Base-by-base conservation (phyloP, 2,329 filamentous ascomycete species). In the Pseudocercospora eumusae region DNA sequence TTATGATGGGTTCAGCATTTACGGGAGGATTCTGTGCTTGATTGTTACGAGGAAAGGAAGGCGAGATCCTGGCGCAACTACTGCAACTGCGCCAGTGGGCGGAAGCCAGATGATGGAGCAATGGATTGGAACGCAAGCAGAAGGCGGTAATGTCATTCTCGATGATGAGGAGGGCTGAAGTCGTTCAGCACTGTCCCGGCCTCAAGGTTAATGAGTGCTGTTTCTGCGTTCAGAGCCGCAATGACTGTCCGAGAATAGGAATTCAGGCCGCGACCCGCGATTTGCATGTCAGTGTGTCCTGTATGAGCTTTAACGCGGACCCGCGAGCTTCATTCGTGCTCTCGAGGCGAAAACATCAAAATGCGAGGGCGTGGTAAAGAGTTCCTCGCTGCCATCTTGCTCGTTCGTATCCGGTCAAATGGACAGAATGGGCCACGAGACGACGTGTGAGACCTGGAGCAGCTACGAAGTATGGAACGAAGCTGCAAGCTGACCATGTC, bases 1-100 rank as follows among this genome's bases (percentile, higher is more conserved):
- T 13, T 99, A 98, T 77, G 92, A 98, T 71, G 93, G 95, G 8
- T 98, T 98, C 78, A 91, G 89, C 70, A 97, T 99, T 73, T 96
- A 96, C 78, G 92, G 95, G 10, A 89, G 92, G 69, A 92, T 96
- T 52, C 81, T 99, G 25, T 98, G 93, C 76, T 82, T 99, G 62
- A 89, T 99, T 8, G 88, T 99, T 76, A 90, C 89, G 74, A 87
- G 89, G 64, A 88, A 87, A 66, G 83, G 81, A 53, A 80, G 77
- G 68, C 83, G 78, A 67, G 74, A 67, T 25, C 49, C 69, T 15
- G 52, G 64, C 18, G 62, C 62, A 15, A 66, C 60, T 8, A 70
- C 70, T 20, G 52, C 61, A 7, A 63, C 57, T 11, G 65, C 63
- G 11, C 64, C 68, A 42, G 64, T 64, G 8, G 71, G 70, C 20